Percentiles rank a stretch among this genome's conserved stretches.
phyloP scores from a whole-genome alignment of 2,329 filamentous ascomycete genomes.

The Alternaria alternata region DNA sequence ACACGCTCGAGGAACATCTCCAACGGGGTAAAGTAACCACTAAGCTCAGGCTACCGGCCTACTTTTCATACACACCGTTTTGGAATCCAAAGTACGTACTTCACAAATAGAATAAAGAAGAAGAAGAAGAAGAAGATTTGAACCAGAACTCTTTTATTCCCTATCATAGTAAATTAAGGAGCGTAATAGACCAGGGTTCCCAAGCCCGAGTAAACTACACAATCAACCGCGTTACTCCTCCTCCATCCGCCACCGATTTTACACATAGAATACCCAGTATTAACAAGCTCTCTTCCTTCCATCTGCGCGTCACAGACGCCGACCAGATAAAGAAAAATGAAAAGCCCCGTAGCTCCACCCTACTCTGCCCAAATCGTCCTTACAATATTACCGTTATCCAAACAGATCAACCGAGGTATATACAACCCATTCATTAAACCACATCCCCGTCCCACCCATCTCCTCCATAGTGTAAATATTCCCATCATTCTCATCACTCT shows the following conservation, averaged over 20 bases:
- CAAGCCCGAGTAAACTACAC: conserved; percentile 26
- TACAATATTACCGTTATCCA: not conserved
- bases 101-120: no score
- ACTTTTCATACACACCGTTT: no score
- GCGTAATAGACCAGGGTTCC: conserved; percentile 32
- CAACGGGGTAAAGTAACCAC: no score
- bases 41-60: no score
- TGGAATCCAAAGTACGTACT: no score
- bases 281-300: not conserved
- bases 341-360: not conserved
- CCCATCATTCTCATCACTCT: no score
- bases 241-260: not conserved
- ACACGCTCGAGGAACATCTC: not conserved
- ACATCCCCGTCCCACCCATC: not conserved
- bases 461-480: not conserved
- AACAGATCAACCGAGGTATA: conserved; percentile 8
- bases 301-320: conserved; percentile 20
- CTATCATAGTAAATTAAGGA: conserved; percentile 26
- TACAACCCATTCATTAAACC: conserved; percentile 11
- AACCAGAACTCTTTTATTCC: not conserved
- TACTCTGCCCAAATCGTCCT: not conserved
- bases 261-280: conserved; percentile 11
- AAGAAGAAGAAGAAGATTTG: not conserved
- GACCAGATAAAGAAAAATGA: not conserved
- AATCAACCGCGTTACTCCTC: conserved; percentile 8